Conservation (phyloP, 805 yeast species). For the Nakazawaea populi region DNA sequence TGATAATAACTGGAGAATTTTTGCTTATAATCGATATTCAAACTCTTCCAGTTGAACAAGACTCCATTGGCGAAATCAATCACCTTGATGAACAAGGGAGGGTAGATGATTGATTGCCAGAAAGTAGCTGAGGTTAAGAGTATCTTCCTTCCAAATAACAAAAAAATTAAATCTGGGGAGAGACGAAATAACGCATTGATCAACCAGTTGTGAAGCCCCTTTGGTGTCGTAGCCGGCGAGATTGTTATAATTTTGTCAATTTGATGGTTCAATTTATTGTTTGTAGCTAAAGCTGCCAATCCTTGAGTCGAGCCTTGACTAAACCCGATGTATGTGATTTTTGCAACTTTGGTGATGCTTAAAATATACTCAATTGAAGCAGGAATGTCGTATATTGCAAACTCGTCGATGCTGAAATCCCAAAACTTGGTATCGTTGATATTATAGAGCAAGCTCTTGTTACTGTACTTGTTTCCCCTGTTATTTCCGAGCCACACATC, state of each 20-base stretch:
- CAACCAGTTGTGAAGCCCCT: constrained; percentile 65
- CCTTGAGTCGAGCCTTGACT: constrained; percentile 95
- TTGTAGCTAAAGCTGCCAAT: constrained; percentile 70
- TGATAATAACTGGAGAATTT: constrained; percentile 45
- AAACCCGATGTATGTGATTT: constrained; percentile 75
- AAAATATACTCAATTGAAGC: constrained; percentile 72
- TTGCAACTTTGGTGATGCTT: constrained; percentile 33
- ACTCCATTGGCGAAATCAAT: constrained; percentile 40
- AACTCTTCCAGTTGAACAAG: constrained; percentile 43
- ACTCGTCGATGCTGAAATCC: constrained; percentile 89
- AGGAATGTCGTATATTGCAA: constrained; percentile 88
- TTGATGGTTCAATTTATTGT: constrained; percentile 54
- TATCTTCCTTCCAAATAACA: constrained; percentile 69
- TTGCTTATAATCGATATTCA: constrained; percentile 36
- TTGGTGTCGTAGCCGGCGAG: constrained; percentile 93
- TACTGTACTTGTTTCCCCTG: constrained; percentile 86
- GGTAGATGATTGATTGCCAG: constrained; percentile 48
- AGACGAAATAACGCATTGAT: constrained; percentile 68
- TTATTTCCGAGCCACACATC: constrained; percentile 96
- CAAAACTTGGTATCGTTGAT: constrained; percentile 53
- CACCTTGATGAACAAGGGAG: constrained; percentile 38
- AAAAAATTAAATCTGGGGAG: constrained; percentile 65
- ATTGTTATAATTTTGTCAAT: constrained; percentile 65
- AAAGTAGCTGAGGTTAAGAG: constrained; percentile 69
- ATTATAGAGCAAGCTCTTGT: constrained; percentile 54